phyloP scores from a whole-genome alignment of 768 basidiomycete genomes.

The Mrakia frigida region DNA sequence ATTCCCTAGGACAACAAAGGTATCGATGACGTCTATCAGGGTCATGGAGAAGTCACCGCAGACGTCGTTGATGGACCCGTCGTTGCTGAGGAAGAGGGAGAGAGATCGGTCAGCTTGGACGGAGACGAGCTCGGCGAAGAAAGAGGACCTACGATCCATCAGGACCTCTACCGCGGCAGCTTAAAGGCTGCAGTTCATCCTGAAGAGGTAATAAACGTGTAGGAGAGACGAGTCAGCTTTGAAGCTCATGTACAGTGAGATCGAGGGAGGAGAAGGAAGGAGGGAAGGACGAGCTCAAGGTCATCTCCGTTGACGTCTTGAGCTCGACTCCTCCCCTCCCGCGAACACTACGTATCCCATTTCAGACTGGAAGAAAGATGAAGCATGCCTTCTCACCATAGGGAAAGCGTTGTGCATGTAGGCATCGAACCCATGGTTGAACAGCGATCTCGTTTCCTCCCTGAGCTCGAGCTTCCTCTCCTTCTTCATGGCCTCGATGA shows the following conservation, averaged over 20 bases:
- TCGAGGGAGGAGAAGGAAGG: neutral
- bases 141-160: neutral
- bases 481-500: neutral
- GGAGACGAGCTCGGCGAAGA: neutral
- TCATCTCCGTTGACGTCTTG: neutral
- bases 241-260: too few relatives aligned
- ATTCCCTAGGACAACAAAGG: slow-evolving; percentile 29
- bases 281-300: neutral
- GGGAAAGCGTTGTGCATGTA: slow-evolving; percentile 32
- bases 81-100: neutral
- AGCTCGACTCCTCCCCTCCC: neutral
- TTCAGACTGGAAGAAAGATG: neutral
- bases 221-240: neutral
- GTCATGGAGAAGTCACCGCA: slow-evolving; percentile 25
- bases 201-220: neutral
- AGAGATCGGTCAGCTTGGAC: neutral
- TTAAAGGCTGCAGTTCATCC: slow-evolving; percentile 29
- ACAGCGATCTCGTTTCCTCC: slow-evolving; percentile 15
- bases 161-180: slow-evolving; percentile 15
- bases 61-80: slow-evolving; percentile 27
- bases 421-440: slow-evolving; percentile 21
- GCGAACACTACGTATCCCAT: neutral
- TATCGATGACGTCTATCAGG: slow-evolving; percentile 31
- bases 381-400: neutral
- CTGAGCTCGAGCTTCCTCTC: slow-evolving; percentile 18